Percentiles rank a stretch among this genome's conserved stretches.
Conservation (phyloP, 108 stramenopile species). For the Fistulifera solaris region DNA sequence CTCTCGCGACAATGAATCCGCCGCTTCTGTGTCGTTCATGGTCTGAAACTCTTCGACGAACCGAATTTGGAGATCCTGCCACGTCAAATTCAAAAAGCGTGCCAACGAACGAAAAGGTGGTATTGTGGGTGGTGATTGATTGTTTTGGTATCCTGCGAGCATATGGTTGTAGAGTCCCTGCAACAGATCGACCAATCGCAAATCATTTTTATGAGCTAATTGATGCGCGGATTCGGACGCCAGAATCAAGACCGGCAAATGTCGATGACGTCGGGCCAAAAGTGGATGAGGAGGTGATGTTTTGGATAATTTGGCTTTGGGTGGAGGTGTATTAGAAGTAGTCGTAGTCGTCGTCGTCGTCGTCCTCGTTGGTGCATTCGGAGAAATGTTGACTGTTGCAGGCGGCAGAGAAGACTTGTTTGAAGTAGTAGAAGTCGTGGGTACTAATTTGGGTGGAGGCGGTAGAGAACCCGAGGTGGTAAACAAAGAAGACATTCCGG, state of each 20-base stretch:
- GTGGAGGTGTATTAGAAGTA: neutral
- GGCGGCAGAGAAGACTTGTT: neutral
- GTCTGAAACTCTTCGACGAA: conserved; percentile 30
- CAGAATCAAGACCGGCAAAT: conserved; percentile 56
- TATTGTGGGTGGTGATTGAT: conserved; percentile 4
- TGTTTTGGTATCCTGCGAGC: neutral
- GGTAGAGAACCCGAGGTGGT: neutral
- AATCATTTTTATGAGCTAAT: conserved; percentile 62
- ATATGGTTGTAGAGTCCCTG: conserved; percentile 19
- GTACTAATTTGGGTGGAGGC: conserved; percentile 2
- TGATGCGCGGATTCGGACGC: conserved; percentile 58
- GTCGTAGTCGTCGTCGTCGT: neutral
- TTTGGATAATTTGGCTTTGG: conserved; percentile 6
- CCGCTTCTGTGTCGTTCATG: conserved; percentile 15
- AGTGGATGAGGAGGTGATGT: too few species aligned
- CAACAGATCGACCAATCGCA: conserved; percentile 60
- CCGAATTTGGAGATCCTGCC: conserved; percentile 30
- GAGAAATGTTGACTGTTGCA: neutral
- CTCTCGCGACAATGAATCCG: conserved; percentile 26
- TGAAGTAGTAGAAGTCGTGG: conserved; percentile 3
- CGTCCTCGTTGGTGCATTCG: conserved; percentile 4
- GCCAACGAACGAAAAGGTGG: conserved; percentile 64
- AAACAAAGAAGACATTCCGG: neutral
- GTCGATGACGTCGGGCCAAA: conserved; percentile 59
- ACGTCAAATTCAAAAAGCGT: conserved; percentile 31